These are phyloP conservation scores for Lentinula sp. DNA, from an alignment of 768 basidiomycete genomes.

Conservation along the genomic window DNA sequence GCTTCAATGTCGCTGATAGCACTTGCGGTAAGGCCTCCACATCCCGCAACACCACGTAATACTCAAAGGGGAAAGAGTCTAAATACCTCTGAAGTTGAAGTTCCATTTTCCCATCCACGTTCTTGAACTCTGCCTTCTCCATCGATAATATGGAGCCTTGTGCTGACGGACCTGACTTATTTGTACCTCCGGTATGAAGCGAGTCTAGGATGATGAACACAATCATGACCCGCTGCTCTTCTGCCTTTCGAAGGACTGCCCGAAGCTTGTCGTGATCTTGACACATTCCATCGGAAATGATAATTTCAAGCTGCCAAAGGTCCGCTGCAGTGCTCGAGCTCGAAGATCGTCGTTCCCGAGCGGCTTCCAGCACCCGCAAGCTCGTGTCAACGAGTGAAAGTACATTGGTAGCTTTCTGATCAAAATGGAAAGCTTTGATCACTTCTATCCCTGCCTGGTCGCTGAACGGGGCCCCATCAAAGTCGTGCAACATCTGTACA, in stretches of 20 bases:
- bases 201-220: conserved; percentile 96
- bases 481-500: conserved; percentile 85
- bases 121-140: conserved; percentile 87
- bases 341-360: conserved; percentile 59
- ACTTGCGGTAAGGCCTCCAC: conserved; percentile 92
- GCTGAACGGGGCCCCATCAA: conserved; percentile 75
- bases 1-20: conserved; percentile 79
- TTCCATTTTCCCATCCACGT: conserved; percentile 76
- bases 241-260: conserved; percentile 73
- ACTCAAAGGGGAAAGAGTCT: conserved; percentile 97
- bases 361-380: conserved; percentile 66
- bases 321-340: conserved; percentile 67
- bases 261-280: conserved; percentile 89
- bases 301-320: conserved; percentile 96
- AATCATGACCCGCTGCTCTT: conserved; percentile 88
- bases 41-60: conserved; percentile 87
- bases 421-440: conserved; percentile 81
- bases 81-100: conserved; percentile 84
- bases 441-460: conserved; percentile 78
- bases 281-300: conserved; percentile 98
- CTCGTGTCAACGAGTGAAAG: conserved; percentile 76
- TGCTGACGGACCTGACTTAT: conserved; percentile 4
- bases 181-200: conserved; percentile 44
- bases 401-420: conserved; percentile 86
- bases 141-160: conserved; percentile 86